Percentiles rank a stretch among this genome's conserved stretches.
phyloP scores from a whole-genome alignment of 1,284 basidiomycete genomes.

The Ganoderma lingzhi region DNA sequence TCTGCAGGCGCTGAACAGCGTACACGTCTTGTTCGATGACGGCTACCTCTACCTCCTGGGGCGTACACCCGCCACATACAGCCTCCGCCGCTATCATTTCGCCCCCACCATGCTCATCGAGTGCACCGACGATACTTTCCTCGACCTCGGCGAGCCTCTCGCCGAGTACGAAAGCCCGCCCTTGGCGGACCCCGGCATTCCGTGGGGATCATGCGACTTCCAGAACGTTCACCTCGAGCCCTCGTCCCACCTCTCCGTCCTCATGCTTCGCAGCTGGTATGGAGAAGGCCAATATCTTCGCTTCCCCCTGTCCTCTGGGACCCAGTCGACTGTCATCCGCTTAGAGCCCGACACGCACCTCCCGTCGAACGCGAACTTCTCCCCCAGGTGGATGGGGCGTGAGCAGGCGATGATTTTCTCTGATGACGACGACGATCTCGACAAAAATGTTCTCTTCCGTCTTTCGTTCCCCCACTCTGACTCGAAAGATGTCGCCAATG shows the following conservation, averaged over 20 bases:
- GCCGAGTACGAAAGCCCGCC: conserved; percentile 2
- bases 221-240: neutral
- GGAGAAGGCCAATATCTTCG: neutral
- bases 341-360: neutral
- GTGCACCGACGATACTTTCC: neutral
- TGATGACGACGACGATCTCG: neutral
- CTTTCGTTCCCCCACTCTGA: neutral
- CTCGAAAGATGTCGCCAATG: no score
- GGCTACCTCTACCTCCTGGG: neutral
- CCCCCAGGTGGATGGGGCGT: neutral
- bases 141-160: conserved; percentile 2
- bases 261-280: neutral
- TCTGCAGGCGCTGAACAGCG: neutral
- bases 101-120: neutral
- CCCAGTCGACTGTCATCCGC: neutral
- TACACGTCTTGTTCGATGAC: neutral
- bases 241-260: conserved; percentile 1
- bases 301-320: neutral
- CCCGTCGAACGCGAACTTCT: neutral
- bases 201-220: conserved; percentile 1
- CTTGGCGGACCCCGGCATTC: neutral
- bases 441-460: neutral
- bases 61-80: neutral
- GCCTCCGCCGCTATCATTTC: neutral
- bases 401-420: neutral